Base-by-base conservation (phyloP, 331 rosid genomes). In the Prunus yedoensis region DNA sequence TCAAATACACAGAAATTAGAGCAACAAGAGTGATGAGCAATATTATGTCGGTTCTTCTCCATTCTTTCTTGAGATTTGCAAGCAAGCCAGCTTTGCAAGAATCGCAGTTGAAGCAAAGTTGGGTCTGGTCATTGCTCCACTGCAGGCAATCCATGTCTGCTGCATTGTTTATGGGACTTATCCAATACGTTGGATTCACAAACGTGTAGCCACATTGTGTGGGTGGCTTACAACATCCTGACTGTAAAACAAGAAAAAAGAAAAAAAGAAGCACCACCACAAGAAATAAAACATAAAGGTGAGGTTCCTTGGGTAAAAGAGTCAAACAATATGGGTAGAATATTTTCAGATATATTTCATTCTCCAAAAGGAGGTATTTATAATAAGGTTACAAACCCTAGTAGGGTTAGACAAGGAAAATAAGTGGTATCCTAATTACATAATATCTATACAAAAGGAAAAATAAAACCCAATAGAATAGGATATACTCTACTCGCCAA, bases 201-300 rank as follows among this genome's bases (percentile, higher is more conserved):
- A 95, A 95, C 4, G 93, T 90, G 87, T 83, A 92, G 3, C 91
- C 99, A 68, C 99, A 94, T 61, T 71, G 83, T 4, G 97, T 94
- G 1, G 97, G 99, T 53, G 97, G 99, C 76, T 92, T 95, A 71
- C 99, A 95, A 69, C 99, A 95, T 79, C 99, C 99, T 57, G 97
- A 87, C 97, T 94, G 83, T 63, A 35, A 56, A 68, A 10, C 10
- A 13, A 38, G 56, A 50, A 17, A 47, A 25, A 20, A 28, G 49
- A 15, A 59, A 7, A 7, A 12, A 16, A 47, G 51, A 21, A 57
- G 45, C 56, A 41, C 52, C 76, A 41, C 43, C 50, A 13, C 63
- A 23, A 57, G 76, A 11, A 68, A 57, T 50, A 72, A 74, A 68
- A 18, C 60, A 28, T 68, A 72, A 73, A 64, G 61, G 4, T 15